Evolutionary conservation across 306 rosid species (phyloP).

Genomic region (Vigna reflexopilosa): DNA sequence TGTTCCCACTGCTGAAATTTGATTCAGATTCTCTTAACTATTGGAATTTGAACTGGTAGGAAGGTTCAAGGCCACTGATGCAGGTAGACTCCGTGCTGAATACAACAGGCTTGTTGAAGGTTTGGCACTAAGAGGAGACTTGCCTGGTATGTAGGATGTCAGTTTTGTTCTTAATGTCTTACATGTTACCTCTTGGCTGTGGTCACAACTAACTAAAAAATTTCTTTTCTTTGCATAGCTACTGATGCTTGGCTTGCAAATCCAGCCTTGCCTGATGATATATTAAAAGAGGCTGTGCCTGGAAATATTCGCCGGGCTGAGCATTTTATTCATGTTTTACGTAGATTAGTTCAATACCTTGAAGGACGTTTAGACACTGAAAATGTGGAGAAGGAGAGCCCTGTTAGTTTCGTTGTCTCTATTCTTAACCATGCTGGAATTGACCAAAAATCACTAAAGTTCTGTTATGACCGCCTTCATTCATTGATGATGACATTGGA

Average conservation of each 20-base stretch:
- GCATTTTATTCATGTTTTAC: constrained; percentile 82
- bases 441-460: constrained; percentile 90
- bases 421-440: constrained; percentile 82
- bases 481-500: constrained; percentile 93
- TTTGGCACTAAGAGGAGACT: constrained; percentile 92
- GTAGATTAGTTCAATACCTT: constrained; percentile 85
- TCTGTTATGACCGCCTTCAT: constrained; percentile 94
- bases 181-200: not conserved
- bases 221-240: constrained; percentile 57
- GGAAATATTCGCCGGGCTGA: constrained; percentile 96
- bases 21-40: constrained; percentile 53
- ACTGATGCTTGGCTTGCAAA: constrained; percentile 87
- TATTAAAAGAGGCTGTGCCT: constrained; percentile 96
- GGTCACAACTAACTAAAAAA: constrained; percentile 23
- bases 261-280: constrained; percentile 95
- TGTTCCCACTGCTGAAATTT: constrained; percentile 44
- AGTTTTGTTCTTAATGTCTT: constrained; percentile 22
- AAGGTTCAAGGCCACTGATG: constrained; percentile 99
- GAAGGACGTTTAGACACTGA: constrained; percentile 94
- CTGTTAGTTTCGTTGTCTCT: constrained; percentile 72
- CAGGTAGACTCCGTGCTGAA: constrained; percentile 93
- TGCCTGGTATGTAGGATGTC: constrained; percentile 61
- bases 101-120: constrained; percentile 92
- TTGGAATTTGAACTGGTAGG: constrained; percentile 87
- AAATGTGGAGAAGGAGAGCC: constrained; percentile 89